phyloP scores from a whole-genome alignment of 2,329 filamentous ascomycete genomes.

The Ophiocordyceps camponoti-rufipedis region DNA sequence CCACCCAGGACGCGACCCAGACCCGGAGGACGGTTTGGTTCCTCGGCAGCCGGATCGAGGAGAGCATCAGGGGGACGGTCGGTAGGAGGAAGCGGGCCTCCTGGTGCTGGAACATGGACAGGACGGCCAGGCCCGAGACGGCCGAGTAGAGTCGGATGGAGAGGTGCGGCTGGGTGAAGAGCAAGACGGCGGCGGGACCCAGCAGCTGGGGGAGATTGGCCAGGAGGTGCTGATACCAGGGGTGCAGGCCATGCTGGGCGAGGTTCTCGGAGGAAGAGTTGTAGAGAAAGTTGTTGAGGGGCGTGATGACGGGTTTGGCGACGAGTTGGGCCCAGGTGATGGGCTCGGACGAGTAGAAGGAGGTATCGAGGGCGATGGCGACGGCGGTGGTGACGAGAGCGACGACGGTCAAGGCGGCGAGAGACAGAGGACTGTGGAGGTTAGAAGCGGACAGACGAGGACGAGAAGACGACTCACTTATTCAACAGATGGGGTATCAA shows the following conservation, averaged over 20 bases:
- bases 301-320: constrained; percentile 50
- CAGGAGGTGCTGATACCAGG: constrained; percentile 59
- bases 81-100: constrained; percentile 65
- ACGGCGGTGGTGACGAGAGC: constrained; percentile 49
- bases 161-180: constrained; percentile 37
- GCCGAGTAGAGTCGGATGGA: constrained; percentile 54
- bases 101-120: constrained; percentile 63
- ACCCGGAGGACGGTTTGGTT: constrained; percentile 26
- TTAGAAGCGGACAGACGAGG: constrained; percentile 4
- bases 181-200: constrained; percentile 46
- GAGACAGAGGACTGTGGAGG: constrained; percentile 30
- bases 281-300: constrained; percentile 61
- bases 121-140: constrained; percentile 48
- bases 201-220: constrained; percentile 53
- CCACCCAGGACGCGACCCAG: constrained; percentile 45
- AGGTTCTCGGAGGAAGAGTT: constrained; percentile 55
- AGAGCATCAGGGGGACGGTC: constrained; percentile 57
- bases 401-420: constrained; percentile 45
- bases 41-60: constrained; percentile 49
- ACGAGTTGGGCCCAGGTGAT: constrained; percentile 48
- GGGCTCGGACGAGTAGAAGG: constrained; percentile 53
- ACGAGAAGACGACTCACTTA: constrained; percentile 37
- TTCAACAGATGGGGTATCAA: constrained; percentile 71
- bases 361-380: constrained; percentile 68
- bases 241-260: constrained; percentile 58